Evolutionary conservation across 768 basidiomycete species (phyloP), one percentile per base, ranked within the genome.

Genomic region (Austroboletus eburneus): DNA sequence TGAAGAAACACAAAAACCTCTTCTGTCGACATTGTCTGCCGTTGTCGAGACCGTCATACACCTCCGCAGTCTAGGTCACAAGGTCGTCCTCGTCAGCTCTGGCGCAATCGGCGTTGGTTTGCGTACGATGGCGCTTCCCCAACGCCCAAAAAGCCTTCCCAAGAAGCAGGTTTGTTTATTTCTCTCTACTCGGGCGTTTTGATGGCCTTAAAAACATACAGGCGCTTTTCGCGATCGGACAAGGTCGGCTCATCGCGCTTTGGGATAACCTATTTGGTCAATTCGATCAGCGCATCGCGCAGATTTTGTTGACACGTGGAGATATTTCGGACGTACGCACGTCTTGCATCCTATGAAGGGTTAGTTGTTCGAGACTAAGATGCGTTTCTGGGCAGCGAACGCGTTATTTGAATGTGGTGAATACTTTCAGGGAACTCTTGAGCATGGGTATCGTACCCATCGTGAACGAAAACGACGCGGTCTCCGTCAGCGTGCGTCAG

Each of bases 381-480:
- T 30, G 39, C 43, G 25, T 35, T 48, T 48, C 42, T 40, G 35
- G 40, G 16, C 60, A 97, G 95, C 77, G 94, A 33, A 95, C 93
- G 10, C 78, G 96, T 51, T 99, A 98, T 63, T 69, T 97, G 46
- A 99, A 99, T 63, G 96, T 95, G 0, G 90, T 92, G 46, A 97
- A 96, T 58, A 98, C 96, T 0, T 79, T 99, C 65, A 85, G 85
- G 29, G 92, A 97, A 58, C 74, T 99, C 10, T 69, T 99, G 22
- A 80, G 80, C 3, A 88, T 97, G 85, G 95, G 94, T 14, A 91
- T 98, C 0, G 83, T 99, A 1, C 96, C 96, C 3, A 97, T 99
- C 52, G 93, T 99, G 45, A 99, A 99, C 66, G 96, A 99, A 67
- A 99, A 99, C 57, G 96, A 99, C 64, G 98, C 96, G 0, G 83